Conservation (phyloP, 75 land plant species). For the Selaginella tamariscina region DNA sequence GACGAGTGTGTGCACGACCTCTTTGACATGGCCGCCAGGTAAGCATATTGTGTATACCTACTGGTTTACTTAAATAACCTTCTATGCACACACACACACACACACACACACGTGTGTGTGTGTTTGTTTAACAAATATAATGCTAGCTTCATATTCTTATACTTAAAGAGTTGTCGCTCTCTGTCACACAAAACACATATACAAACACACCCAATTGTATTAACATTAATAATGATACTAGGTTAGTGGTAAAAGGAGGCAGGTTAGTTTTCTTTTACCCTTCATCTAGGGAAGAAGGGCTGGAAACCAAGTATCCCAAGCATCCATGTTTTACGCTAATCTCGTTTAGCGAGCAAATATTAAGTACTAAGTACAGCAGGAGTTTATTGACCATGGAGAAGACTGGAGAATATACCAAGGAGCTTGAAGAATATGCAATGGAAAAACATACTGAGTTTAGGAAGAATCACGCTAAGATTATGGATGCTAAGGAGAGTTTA, state of each 20-base stretch:
- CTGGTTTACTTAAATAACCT: too few species aligned
- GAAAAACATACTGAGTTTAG: slow-evolving; percentile 61
- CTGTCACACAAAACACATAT: too few species aligned
- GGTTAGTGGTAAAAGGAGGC: slow-evolving; percentile 75
- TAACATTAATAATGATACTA: too few species aligned
- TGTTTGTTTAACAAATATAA: too few species aligned
- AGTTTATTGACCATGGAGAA: slow-evolving; percentile 90
- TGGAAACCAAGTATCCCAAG: slow-evolving; percentile 40
- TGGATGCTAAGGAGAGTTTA: slow-evolving; percentile 58
- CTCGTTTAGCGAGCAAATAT: slow-evolving; percentile 67
- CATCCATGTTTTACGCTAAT: slow-evolving; percentile 72
- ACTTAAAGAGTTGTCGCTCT: too few species aligned
- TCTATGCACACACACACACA: too few species aligned
- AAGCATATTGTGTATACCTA: too few species aligned
- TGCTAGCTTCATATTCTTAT: too few species aligned
- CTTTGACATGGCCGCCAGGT: slow-evolving; percentile 75
- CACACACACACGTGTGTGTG: too few species aligned
- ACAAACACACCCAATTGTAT: too few species aligned
- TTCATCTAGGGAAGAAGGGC: slow-evolving; percentile 39
- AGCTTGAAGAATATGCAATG: slow-evolving; percentile 44
- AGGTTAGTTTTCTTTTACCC: slow-evolving; percentile 93
- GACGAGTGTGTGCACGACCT: slow-evolving; percentile 93
- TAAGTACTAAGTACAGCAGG: slow-evolving; percentile 75
- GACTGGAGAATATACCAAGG: slow-evolving; percentile 45
- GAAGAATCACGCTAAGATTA: slow-evolving; percentile 71